Base-by-base conservation (phyloP, 306 rosid species). In the Morella rubra region DNA sequence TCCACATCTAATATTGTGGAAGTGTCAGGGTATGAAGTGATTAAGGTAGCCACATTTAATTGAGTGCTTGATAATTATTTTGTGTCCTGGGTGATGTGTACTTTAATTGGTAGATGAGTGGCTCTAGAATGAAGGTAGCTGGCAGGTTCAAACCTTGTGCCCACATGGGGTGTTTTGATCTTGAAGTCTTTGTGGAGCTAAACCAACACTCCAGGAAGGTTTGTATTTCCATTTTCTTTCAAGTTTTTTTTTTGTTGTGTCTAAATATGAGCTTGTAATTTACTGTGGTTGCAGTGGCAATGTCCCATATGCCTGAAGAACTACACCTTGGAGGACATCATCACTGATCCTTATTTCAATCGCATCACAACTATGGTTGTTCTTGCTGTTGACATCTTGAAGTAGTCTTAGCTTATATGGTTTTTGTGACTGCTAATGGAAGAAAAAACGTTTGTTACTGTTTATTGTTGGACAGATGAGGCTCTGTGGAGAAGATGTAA, bases 111-210 rank as follows among this genome's bases (percentile, higher is more conserved):
- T 75, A 96, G 99, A 92, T 96, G 98, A 96, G 99, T 82, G 99
- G 99, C 76, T 92, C 97, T 61, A 96, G 99, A 83, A 96, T 96
- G 93, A 96, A 93, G 88, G 79, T 92, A 76, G 98, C 99, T 76
- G 99, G 97, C 81, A 90, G 99, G 83, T 96, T 96, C 76, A 96
- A 90, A 80, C 93, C 98, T 68, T 96, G 99, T 83, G 83, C 77
- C 80, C 99, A 96, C 87, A 88, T 96, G 89, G 96, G 96, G 69
- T 96, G 98, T 84, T 96, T 96, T 77, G 99, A 96, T 88, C 98
- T 96, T 85, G 98, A 92, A 67, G 87, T 93, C 84, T 91, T 96
- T 86, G 97, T 96, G 74, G 99, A 92, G 83, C 55, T 96, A 91
- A 96, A 92, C 79, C 97, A 91, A 79, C 98, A 97, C 7, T 91